These are phyloP conservation scores for Ogataea thermomethanolica DNA, from an alignment of 805 yeast genomes.

Conservation along the genomic window DNA sequence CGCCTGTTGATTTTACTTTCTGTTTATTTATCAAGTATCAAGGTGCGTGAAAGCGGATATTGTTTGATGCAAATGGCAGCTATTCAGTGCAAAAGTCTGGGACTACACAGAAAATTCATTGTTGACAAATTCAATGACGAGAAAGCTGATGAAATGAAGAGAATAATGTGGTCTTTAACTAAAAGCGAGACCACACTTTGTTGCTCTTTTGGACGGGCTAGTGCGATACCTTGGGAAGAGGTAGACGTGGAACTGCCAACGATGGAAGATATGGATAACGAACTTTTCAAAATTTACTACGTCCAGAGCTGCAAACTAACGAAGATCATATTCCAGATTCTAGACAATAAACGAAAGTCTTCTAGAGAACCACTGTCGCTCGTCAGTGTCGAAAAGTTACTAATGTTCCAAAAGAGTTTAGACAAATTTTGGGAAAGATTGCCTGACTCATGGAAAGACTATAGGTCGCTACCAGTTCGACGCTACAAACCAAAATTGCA, in stretches of 20 bases:
- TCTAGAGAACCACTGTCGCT: constrained; percentile 39
- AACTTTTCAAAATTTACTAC: constrained; percentile 32
- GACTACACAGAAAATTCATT: constrained; percentile 40
- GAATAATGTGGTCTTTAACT: constrained; percentile 44
- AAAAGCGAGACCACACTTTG: constrained; percentile 40
- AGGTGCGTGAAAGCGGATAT: constrained; percentile 48
- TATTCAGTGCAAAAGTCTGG: constrained; percentile 47
- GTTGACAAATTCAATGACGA: constrained; percentile 33
- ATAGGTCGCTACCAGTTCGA: constrained; percentile 30
- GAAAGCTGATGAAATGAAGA: constrained; percentile 38
- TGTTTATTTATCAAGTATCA: constrained; percentile 41
- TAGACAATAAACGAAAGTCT: constrained; percentile 36
- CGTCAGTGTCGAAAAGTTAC: constrained; percentile 38
- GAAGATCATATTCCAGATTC: constrained; percentile 37
- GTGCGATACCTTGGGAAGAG: constrained; percentile 43
- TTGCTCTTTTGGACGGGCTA: constrained; percentile 44
- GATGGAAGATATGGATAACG: constrained; percentile 30
- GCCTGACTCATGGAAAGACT: constrained; percentile 32
- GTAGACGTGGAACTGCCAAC: constrained; percentile 41
- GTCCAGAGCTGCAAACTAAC: constrained; percentile 35
- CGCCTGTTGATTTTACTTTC: constrained; percentile 41
- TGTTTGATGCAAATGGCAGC: constrained; percentile 45
- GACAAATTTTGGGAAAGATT: constrained; percentile 35
- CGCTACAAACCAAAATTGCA: constrained; percentile 42
- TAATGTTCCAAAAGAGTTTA: constrained; percentile 35